A percentile compares a stretch with the other conserved stretches of the same genome.
These are phyloP conservation scores for Colletotrichum eleusines DNA, from an alignment of 2,329 filamentous ascomycete genomes.

Conservation along the genomic window DNA sequence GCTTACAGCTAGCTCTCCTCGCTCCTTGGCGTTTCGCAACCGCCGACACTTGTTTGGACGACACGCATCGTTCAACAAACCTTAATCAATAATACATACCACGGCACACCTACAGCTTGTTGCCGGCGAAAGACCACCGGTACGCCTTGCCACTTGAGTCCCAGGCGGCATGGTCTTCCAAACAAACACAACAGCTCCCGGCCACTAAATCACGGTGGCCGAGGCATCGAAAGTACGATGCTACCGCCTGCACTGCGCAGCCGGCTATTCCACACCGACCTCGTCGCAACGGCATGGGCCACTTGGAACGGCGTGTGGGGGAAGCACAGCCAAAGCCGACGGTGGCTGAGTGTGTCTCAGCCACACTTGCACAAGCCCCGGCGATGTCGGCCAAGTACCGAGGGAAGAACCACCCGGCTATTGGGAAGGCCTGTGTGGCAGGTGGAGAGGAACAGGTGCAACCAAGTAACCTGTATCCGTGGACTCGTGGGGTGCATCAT, in stretches of 20 bases:
- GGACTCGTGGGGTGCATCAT: conserved; percentile 23
- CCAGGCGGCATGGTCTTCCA: conserved; percentile 17
- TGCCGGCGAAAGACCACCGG: conserved; percentile 18
- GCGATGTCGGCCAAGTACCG: conserved; percentile 34
- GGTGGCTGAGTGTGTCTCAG: conserved; percentile 36
- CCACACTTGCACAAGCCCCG: conserved; percentile 37
- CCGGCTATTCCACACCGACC: conserved; percentile 1
- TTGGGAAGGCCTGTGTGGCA: conserved; percentile 31
- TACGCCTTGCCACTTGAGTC: conserved; percentile 2
- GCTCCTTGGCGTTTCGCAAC: neutral
- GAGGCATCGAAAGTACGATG: neutral
- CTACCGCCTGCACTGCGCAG: neutral
- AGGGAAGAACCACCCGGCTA: conserved; percentile 32
- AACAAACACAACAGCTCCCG: conserved; percentile 6
- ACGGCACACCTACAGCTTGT: conserved; percentile 12
- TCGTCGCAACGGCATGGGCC: conserved; percentile 17
- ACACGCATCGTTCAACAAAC: conserved; percentile 31
- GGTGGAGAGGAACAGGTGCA: conserved; percentile 36
- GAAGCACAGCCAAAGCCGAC: conserved; percentile 32
- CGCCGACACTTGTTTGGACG: conserved; percentile 28
- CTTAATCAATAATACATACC: conserved; percentile 32
- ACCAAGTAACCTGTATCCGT: conserved; percentile 23
- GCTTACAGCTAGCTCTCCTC: neutral
- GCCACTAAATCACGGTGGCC: neutral
- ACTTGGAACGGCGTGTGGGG: conserved; percentile 31